These are phyloP conservation scores for Helotiales sp. DNA, from an alignment of 2,329 filamentous ascomycete species.

Conservation along the genomic window DNA sequence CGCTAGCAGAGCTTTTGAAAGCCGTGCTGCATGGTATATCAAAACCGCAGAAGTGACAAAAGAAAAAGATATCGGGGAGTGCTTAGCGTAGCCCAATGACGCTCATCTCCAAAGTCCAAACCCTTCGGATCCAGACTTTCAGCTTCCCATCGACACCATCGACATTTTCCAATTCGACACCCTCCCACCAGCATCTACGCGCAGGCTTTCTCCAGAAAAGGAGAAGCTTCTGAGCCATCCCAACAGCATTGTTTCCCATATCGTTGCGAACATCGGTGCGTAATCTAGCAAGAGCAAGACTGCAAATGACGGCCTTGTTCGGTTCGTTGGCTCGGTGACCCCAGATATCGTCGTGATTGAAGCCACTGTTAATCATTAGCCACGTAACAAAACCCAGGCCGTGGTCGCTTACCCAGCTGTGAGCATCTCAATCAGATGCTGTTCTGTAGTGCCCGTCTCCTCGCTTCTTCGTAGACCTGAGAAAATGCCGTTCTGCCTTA, in stretches of 20 bases:
- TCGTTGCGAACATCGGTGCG: conserved; percentile 88
- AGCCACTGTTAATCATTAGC: conserved; percentile 63
- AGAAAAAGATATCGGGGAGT: neutral
- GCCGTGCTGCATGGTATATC: conserved; percentile 12
- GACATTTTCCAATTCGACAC: conserved; percentile 85
- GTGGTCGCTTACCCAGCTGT: conserved; percentile 78
- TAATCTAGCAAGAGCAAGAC: conserved; percentile 86
- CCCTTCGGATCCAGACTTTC: conserved; percentile 97
- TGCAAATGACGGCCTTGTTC: conserved; percentile 98
- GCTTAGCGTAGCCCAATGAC: conserved; percentile 76
- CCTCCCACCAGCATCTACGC: conserved; percentile 98
- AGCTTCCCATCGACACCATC: conserved; percentile 88
- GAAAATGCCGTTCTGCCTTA: conserved; percentile 92
- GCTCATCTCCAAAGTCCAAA: conserved; percentile 99
- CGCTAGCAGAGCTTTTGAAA: conserved; percentile 10
- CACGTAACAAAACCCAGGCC: neutral
- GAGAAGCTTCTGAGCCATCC: conserved; percentile 97
- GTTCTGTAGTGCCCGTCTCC: conserved; percentile 93
- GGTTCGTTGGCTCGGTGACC: conserved; percentile 96
- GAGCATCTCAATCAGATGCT: conserved; percentile 98
- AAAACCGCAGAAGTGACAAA: conserved; percentile 5
- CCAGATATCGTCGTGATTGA: conserved; percentile 94
- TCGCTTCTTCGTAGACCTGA: conserved; percentile 93
- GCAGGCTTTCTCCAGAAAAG: conserved; percentile 98
- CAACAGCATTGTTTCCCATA: conserved; percentile 75